Percentiles rank a stretch among this genome's conserved stretches.
phyloP scores from a whole-genome alignment of 164 flowering plant species.

The Stephania cephalantha region DNA sequence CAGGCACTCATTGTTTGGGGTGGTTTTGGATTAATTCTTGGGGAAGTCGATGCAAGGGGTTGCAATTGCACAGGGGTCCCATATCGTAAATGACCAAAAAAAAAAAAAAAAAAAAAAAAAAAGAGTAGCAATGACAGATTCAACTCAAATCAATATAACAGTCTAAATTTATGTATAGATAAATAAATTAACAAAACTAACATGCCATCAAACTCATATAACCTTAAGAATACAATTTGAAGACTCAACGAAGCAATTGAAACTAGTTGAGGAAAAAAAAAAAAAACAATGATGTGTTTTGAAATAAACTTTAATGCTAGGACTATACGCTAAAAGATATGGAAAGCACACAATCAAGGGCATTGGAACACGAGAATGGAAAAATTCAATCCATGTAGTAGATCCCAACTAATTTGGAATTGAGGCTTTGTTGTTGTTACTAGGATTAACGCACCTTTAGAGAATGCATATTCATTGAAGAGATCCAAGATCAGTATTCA shows the following conservation, averaged over 20 bases:
- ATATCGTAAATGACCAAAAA: neutral
- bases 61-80: neutral
- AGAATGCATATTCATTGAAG: neutral
- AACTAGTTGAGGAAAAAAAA: neutral
- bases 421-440: neutral
- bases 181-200: no score
- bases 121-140: neutral
- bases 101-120: neutral
- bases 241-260: neutral
- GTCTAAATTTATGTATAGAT: neutral
- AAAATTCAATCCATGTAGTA: neutral
- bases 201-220: neutral
- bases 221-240: neutral
- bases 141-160: neutral
- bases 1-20: neutral
- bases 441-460: neutral
- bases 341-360: neutral
- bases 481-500: neutral
- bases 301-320: neutral
- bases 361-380: neutral
- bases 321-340: neutral
- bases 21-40: neutral
- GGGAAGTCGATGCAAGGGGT: neutral
- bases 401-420: no score
- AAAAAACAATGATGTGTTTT: neutral